Evolutionary conservation across 2,329 filamentous ascomycete genomes (phyloP).

Genomic region (Magnaporthiopsis rhizophila): DNA sequence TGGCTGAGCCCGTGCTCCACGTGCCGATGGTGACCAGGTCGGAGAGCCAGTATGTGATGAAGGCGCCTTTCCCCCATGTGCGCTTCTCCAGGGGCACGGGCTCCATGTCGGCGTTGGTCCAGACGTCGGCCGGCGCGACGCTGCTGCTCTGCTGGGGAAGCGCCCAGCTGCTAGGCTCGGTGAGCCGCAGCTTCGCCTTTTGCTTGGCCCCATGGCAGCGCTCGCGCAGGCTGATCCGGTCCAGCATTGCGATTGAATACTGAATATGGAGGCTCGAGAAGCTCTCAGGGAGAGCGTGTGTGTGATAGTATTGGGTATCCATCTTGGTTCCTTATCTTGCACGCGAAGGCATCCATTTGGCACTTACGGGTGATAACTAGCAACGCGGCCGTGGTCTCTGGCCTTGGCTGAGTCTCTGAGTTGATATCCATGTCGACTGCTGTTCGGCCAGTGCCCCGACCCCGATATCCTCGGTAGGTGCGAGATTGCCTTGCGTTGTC

Average conservation of each 20-base stretch:
- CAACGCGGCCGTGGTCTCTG: no score
- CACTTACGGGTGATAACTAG: no score
- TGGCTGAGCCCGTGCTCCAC: slow-evolving; percentile 17
- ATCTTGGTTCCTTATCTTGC: no score
- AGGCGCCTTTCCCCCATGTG: slow-evolving; percentile 23
- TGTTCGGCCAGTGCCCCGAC: no score
- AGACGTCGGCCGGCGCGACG: slow-evolving; percentile 22
- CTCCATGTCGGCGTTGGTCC: slow-evolving; percentile 25
- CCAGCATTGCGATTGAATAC: background rate
- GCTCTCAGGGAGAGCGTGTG: no score
- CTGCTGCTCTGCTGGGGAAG: slow-evolving; percentile 23
- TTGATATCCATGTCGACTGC: no score
- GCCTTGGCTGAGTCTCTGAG: no score
- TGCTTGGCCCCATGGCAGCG: slow-evolving; percentile 10
- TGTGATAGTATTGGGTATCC: no score
- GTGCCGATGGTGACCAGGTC: slow-evolving; percentile 20
- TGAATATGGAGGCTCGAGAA: no score
- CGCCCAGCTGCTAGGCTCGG: slow-evolving; percentile 18
- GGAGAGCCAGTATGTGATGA: slow-evolving; percentile 21
- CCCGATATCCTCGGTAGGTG: no score
- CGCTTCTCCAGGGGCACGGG: slow-evolving; percentile 27
- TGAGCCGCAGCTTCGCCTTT: slow-evolving; percentile 16
- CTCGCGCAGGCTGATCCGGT: background rate
- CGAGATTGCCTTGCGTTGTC: no score
- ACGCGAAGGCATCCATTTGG: no score